phyloP scores from a whole-genome alignment of 495 filamentous ascomycete species.

The Lentithecium fluviatile region DNA sequence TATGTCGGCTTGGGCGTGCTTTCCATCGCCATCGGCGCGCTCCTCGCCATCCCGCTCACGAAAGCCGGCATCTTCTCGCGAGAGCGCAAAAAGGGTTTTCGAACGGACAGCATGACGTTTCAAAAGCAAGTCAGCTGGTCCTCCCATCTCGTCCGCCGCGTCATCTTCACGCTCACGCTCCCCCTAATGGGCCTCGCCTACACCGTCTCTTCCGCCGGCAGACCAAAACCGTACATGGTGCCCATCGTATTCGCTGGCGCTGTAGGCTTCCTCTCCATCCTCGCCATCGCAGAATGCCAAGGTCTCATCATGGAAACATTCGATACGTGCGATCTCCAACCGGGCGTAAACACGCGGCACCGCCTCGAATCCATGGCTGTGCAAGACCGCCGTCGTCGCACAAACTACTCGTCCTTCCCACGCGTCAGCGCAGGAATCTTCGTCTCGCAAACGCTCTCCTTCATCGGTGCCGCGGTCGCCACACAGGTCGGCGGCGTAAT shows the following conservation, averaged over 20 bases:
- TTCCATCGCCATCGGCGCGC: conserved; percentile 63
- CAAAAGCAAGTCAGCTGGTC: conserved; percentile 60
- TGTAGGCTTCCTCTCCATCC: conserved; percentile 65
- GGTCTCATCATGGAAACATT: conserved; percentile 78
- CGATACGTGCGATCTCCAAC: conserved; percentile 71
- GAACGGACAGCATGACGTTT: conserved; percentile 60
- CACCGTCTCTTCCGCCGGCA: conserved; percentile 61
- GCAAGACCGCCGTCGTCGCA: conserved; percentile 54
- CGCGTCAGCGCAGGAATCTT: conserved; percentile 70
- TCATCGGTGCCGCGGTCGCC: conserved; percentile 62
- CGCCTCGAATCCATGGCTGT: conserved; percentile 48
- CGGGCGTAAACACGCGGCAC: conserved; percentile 58
- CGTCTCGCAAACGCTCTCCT: conserved; percentile 63
- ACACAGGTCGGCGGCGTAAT: conserved; percentile 61
- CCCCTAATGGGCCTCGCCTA: conserved; percentile 65
- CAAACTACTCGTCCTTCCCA: conserved; percentile 67
- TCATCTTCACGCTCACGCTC: conserved; percentile 63
- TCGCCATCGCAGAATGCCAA: conserved; percentile 73
- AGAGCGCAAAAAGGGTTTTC: conserved; percentile 53
- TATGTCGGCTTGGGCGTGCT: conserved; percentile 62
- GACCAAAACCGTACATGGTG: conserved; percentile 55
- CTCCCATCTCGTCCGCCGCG: conserved; percentile 64
- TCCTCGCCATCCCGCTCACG: conserved; percentile 67
- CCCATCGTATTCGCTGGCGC: conserved; percentile 66
- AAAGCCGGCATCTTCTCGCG: conserved; percentile 66